These are phyloP conservation scores for Candida maltosa DNA, from an alignment of 805 yeast species.

Conservation along the genomic window DNA sequence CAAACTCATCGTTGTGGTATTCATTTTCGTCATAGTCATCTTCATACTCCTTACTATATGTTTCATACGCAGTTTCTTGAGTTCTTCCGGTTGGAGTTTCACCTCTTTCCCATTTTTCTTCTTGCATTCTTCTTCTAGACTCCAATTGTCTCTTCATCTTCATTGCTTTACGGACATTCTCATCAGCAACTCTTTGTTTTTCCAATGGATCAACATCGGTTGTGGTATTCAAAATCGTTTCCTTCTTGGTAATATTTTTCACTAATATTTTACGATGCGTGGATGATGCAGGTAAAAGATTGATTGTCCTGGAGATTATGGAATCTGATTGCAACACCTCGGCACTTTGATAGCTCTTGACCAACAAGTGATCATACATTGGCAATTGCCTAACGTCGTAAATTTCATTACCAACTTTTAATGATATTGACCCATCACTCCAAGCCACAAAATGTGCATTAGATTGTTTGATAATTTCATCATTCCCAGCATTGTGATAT, in stretches of 20 bases:
- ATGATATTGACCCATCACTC: slow-evolving; percentile 87
- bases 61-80: slow-evolving; percentile 37
- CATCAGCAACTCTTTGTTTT: slow-evolving; percentile 65
- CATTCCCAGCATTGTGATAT: slow-evolving; percentile 69
- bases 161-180: slow-evolving; percentile 53
- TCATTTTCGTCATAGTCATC: slow-evolving; percentile 32
- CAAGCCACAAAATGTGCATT: slow-evolving; percentile 89
- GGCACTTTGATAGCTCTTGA: slow-evolving; percentile 65
- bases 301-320: slow-evolving; percentile 60
- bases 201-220: slow-evolving; percentile 67
- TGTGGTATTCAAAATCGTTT: slow-evolving; percentile 49
- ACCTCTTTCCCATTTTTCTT: slow-evolving; percentile 54
- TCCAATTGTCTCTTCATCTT: slow-evolving; percentile 66
- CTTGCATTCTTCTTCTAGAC: slow-evolving; percentile 54
- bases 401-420: slow-evolving; percentile 83
- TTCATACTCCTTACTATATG: slow-evolving; percentile 34
- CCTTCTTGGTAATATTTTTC: slow-evolving; percentile 44
- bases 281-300: slow-evolving; percentile 82
- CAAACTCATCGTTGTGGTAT: slow-evolving; percentile 43
- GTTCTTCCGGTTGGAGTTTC: slow-evolving; percentile 24
- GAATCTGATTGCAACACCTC: slow-evolving; percentile 70
- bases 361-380: slow-evolving; percentile 67
- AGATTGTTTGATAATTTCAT: slow-evolving; percentile 77
- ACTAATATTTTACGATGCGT: slow-evolving; percentile 79
- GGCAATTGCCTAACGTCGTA: slow-evolving; percentile 73